Conservation (phyloP, 495 filamentous ascomycete species). For the Neurospora sp. region DNA sequence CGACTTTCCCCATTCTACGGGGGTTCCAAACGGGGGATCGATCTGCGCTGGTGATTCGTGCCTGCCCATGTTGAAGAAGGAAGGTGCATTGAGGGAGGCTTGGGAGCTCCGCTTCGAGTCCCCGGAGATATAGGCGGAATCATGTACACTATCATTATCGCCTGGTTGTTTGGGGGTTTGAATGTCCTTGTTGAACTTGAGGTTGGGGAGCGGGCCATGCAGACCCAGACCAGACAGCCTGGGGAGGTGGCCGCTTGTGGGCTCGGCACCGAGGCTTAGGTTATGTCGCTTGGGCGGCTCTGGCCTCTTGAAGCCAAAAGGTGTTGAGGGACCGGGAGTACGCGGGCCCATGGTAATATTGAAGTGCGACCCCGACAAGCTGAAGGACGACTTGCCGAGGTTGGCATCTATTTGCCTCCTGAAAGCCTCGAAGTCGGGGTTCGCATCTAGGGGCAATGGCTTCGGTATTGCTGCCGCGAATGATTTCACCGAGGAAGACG, state of each 20-base stretch:
- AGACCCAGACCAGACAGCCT: conserved; percentile 8
- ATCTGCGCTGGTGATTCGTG: conserved; percentile 29
- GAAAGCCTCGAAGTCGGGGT: conserved; percentile 70
- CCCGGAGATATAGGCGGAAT: conserved; percentile 37
- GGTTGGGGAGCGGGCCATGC: conserved; percentile 3
- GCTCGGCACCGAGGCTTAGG: conserved; percentile 23
- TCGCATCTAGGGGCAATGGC: conserved; percentile 57
- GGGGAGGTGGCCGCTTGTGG: conserved; percentile 17
- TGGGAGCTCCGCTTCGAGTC: conserved; percentile 39
- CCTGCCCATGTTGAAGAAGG: conserved; percentile 21
- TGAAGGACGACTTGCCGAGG: conserved; percentile 37
- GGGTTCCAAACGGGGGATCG: conserved; percentile 24
- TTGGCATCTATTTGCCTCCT: conserved; percentile 57
- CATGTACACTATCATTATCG: conserved; percentile 27
- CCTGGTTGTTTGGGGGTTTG: conserved; percentile 10
- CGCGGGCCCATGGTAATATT: conserved; percentile 12
- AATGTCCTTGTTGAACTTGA: conserved; percentile 5
- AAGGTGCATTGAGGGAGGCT: conserved; percentile 29
- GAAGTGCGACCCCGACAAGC: conserved; percentile 38
- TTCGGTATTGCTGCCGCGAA: conserved; percentile 59
- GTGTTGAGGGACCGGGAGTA: conserved; percentile 16
- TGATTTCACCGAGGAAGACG: conserved; percentile 56
- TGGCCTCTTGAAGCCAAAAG: conserved; percentile 26
- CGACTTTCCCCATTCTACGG: conserved; percentile 13
- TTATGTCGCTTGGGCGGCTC: conserved; percentile 30